Evolutionary conservation across 192 early-diverging fungal genomes (phyloP).

Genomic region (Coemansia sp.): DNA sequence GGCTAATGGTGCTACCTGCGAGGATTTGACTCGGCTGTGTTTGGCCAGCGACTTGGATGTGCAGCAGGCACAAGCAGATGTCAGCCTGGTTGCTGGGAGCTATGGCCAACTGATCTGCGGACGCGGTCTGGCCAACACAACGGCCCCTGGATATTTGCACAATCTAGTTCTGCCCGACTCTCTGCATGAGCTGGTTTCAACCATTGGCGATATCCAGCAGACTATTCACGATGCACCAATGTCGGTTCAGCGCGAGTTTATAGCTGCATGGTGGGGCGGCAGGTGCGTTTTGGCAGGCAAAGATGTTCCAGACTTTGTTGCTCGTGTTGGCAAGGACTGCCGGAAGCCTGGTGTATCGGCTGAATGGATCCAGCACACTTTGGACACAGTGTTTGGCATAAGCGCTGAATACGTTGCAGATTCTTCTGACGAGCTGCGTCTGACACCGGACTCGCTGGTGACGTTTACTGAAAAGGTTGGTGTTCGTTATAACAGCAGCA

Average conservation of each 20-base stretch:
- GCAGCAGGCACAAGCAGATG: conserved; percentile 33
- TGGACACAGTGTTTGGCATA: conserved; percentile 10
- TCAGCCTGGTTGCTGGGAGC: conserved; percentile 16
- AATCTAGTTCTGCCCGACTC: conserved; percentile 18
- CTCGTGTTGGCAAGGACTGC: neutral
- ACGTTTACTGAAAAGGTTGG: conserved; percentile 33
- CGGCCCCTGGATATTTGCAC: neutral
- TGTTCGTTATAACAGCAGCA: conserved; percentile 37
- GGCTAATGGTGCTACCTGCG: conserved; percentile 6
- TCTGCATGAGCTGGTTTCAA: neutral
- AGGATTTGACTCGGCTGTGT: conserved; percentile 1
- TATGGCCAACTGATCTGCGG: neutral
- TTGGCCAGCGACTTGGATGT: conserved; percentile 14
- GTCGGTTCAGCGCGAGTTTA: conserved; percentile 52
- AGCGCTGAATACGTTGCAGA: neutral
- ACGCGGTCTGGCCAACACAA: conserved; percentile 1
- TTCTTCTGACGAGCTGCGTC: neutral
- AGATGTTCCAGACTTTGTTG: neutral
- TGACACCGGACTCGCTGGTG: conserved; percentile 11
- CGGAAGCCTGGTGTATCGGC: neutral
- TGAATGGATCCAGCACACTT: conserved; percentile 11
- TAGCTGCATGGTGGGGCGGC: conserved; percentile 54
- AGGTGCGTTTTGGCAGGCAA: neutral
- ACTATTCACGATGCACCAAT: conserved; percentile 18
- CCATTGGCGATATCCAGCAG: neutral